These are phyloP conservation scores for Colletotrichum sp. DNA, from an alignment of 2,329 filamentous ascomycete genomes.

Conservation along the genomic window DNA sequence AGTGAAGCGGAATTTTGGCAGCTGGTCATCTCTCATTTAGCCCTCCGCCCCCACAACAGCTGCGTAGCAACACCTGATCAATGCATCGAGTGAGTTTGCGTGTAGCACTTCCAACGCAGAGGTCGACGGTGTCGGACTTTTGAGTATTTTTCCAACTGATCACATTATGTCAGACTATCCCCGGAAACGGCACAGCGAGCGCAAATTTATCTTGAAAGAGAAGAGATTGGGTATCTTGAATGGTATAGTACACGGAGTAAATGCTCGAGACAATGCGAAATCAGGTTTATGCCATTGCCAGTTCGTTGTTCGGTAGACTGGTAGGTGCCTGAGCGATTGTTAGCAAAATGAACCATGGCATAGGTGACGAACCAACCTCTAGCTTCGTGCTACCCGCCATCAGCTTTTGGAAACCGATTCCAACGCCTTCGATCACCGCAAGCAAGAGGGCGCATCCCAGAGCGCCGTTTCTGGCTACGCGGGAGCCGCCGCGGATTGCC, in stretches of 20 bases:
- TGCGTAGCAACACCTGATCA: background rate
- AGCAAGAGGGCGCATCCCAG: conserved; percentile 94
- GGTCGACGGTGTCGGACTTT: background rate
- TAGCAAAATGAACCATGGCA: background rate
- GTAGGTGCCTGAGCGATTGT: background rate
- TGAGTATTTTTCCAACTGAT: fast-evolving
- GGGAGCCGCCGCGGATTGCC: conserved; percentile 89
- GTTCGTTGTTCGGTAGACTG: fast-evolving
- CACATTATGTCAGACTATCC: background rate
- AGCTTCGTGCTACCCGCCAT: conserved; percentile 88
- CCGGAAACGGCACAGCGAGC: fast-evolving
- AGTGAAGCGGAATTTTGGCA: fast-evolving
- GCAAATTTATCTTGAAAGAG: fast-evolving
- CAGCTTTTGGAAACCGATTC: conserved; percentile 93
- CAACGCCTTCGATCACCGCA: conserved; percentile 84
- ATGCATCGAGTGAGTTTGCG: fast-evolving
- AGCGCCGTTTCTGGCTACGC: conserved; percentile 86
- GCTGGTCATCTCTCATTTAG: background rate
- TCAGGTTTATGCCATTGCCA: background rate
- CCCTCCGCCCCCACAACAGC: background rate
- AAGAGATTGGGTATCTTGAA: background rate
- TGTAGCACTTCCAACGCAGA: background rate
- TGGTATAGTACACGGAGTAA: background rate
- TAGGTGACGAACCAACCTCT: conserved; percentile 58
- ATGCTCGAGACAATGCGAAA: background rate